Evolutionary conservation across 1,284 basidiomycete species (phyloP), one percentile per base, ranked within the genome.

Genomic region (Ustilago shanxiensis): DNA sequence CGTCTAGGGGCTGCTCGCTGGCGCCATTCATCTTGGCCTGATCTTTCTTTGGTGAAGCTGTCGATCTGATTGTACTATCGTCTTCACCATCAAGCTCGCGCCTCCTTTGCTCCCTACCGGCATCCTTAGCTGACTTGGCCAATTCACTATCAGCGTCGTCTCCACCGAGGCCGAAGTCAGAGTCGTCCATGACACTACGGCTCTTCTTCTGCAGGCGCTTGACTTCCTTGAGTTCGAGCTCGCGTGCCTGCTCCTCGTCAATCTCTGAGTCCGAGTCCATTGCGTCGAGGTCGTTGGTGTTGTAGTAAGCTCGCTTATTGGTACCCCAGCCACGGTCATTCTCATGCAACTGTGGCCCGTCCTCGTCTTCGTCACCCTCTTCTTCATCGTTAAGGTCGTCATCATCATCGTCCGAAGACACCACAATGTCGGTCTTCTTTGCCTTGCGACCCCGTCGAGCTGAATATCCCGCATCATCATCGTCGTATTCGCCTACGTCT

Each of bases 161-260:
- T 28, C 93, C 93, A 35, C 89, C 91, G 52, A 97, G 88, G 3
- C 95, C 95, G 86, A 94, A 98, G 86, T 98, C 95, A 10, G 90
- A 90, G 58, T 93, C 93, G 1, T 83, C 87, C 89, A 97, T 89
- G 6, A 87, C 89, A 76, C 93, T 92, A 22, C 93, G 89, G 41
- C 90, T 88, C 86, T 93, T 93, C 28, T 88, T 87, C 86, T 97
- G 95, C 58, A 98, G 86, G 55, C 93, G 88, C 79, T 88, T 91
- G 8, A 93, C 93, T 87, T 98, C 95, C 82, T 92, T 91, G 85
- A 94, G 92, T 83, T 97, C 95, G 66, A 96, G 88, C 81, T 93
- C 79, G 22, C 79, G 70, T 6, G 75, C 79, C 51, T 85, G 71
- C 29, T 84, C 83, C 45, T 84, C 92, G 81, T 84, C 83, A 16